phyloP scores from a whole-genome alignment of 2,329 filamentous ascomycete species.

The Metarhizium album region DNA sequence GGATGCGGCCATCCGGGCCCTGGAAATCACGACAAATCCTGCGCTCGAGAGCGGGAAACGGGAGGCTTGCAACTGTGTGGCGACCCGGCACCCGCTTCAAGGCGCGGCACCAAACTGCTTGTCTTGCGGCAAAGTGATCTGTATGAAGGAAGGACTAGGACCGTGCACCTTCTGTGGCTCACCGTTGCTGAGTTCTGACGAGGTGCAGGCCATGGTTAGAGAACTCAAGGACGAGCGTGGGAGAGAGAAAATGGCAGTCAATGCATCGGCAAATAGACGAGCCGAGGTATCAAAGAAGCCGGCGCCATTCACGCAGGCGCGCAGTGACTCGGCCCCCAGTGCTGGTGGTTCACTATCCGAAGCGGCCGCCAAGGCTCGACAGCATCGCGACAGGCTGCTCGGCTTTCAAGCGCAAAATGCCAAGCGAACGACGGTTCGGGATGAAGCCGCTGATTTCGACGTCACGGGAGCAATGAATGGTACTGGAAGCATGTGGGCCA shows the following conservation, averaged over 20 bases:
- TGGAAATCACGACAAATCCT: constrained; percentile 90
- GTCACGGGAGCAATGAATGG: constrained; percentile 34
- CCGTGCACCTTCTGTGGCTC: constrained; percentile 85
- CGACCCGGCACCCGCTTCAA: constrained; percentile 75
- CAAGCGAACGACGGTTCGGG: constrained; percentile 69
- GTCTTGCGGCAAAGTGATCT: constrained; percentile 88
- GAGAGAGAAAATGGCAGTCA: constrained; percentile 71
- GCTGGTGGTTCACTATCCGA: constrained; percentile 32
- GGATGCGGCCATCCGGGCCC: constrained; percentile 71
- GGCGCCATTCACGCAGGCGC: constrained; percentile 45
- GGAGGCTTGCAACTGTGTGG: constrained; percentile 78
- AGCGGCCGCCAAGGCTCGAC: constrained; percentile 57
- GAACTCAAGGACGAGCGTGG: constrained; percentile 79
- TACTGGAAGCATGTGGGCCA: constrained; percentile 62
- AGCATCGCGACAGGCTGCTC: constrained; percentile 72
- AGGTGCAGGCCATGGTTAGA: constrained; percentile 77
- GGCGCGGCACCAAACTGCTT: constrained; percentile 89
- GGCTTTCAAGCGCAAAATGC: constrained; percentile 81
- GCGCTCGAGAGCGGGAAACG: constrained; percentile 44
- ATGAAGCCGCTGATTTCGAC: constrained; percentile 64
- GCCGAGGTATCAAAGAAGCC: constrained; percentile 54
- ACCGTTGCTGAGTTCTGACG: constrained; percentile 58
- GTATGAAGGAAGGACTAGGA: constrained; percentile 84
- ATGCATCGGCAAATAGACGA: constrained; percentile 58
- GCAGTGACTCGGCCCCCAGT: constrained; percentile 18